Percentiles rank a stretch among this genome's conserved stretches.
phyloP scores from a whole-genome alignment of 1,139 yeast genomes.

The Zhuliangozyma blackwelliae region DNA sequence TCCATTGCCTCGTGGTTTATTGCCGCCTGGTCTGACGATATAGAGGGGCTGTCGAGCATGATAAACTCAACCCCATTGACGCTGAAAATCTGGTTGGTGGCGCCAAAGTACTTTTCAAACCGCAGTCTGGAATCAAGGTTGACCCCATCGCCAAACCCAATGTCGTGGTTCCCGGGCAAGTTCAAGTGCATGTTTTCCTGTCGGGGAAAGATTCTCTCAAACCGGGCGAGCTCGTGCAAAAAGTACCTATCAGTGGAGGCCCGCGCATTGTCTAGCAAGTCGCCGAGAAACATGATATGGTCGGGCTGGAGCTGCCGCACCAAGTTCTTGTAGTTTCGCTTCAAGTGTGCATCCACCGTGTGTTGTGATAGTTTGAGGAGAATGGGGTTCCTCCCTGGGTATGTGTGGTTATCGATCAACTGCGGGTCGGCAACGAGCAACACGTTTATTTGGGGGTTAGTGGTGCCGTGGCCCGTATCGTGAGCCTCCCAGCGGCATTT shows the following conservation, averaged over 20 bases:
- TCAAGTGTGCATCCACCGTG: conserved; percentile 47
- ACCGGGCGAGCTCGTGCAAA: conserved; percentile 31
- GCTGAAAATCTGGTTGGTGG: conserved; percentile 26
- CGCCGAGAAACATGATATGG: conserved; percentile 48
- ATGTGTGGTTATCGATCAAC: conserved; percentile 43
- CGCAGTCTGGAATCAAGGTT: conserved; percentile 32
- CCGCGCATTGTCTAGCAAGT: conserved; percentile 52
- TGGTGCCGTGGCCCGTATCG: conserved; percentile 10
- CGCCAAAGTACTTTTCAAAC: conserved; percentile 38
- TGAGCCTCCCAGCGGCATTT: conserved; percentile 28
- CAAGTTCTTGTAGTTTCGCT: conserved; percentile 41
- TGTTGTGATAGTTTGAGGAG: conserved; percentile 40
- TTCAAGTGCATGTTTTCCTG: conserved; percentile 13
- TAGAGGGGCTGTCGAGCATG: conserved; percentile 41
- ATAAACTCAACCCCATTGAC: conserved; percentile 44
- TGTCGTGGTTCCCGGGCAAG: conserved; percentile 56
- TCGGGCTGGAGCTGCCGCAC: conserved; percentile 37
- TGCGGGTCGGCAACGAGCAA: conserved; percentile 46
- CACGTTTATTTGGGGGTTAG: conserved; percentile 12
- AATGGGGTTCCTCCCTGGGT: conserved; percentile 41
- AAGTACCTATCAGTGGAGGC: conserved; percentile 39
- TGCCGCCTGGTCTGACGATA: conserved; percentile 27
- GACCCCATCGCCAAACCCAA: conserved; percentile 52
- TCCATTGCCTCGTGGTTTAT: conserved; percentile 24
- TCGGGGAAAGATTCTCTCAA: conserved; percentile 31